A percentile compares a stretch with the other conserved stretches of the same genome.
Evolutionary conservation across 2,329 filamentous ascomycete genomes (phyloP).

Genomic region (Leptographium lundbergii): DNA sequence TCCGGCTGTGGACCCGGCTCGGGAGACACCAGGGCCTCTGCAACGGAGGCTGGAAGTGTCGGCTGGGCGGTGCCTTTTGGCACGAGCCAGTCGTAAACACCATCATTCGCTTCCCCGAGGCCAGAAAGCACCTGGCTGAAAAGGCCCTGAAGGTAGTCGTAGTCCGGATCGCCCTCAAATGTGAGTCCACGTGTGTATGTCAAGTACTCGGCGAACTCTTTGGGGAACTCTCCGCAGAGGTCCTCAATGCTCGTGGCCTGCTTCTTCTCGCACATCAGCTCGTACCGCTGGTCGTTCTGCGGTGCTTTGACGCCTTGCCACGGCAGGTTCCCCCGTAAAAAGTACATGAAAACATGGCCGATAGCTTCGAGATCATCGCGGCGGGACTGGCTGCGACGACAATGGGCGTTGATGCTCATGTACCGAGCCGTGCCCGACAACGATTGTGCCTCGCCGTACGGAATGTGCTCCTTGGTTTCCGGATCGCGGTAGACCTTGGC

Average conservation of each 20-base stretch:
- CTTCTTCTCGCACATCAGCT: constrained; percentile 99
- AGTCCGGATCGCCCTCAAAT: constrained; percentile 96
- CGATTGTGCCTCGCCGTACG: constrained; percentile 91
- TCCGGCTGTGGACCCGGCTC: not conserved
- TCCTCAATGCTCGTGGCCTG: constrained; percentile 95
- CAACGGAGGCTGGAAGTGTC: not conserved
- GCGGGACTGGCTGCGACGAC: constrained; percentile 89
- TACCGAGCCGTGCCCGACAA: constrained; percentile 93
- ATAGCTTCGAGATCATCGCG: constrained; percentile 89
- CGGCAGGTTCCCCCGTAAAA: constrained; percentile 53
- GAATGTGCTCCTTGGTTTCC: constrained; percentile 97
- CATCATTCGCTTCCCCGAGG: constrained; percentile 84
- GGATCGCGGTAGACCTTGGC: constrained; percentile 97
- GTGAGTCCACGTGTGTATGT: constrained; percentile 93
- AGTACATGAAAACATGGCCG: constrained; percentile 67
- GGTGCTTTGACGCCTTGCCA: constrained; percentile 63
- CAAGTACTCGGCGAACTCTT: constrained; percentile 94
- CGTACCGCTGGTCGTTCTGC: constrained; percentile 88
- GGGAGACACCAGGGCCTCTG: not conserved
- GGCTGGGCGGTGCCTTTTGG: constrained; percentile 25
- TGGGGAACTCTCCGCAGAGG: constrained; percentile 85
- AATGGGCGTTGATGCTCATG: constrained; percentile 99
- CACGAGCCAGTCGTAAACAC: constrained; percentile 99
- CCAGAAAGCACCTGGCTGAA: constrained; percentile 93
- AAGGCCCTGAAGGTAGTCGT: constrained; percentile 89